These are phyloP conservation scores for Penicillium sp. DNA, from an alignment of 2,329 filamentous ascomycete genomes.

Conservation along the genomic window DNA sequence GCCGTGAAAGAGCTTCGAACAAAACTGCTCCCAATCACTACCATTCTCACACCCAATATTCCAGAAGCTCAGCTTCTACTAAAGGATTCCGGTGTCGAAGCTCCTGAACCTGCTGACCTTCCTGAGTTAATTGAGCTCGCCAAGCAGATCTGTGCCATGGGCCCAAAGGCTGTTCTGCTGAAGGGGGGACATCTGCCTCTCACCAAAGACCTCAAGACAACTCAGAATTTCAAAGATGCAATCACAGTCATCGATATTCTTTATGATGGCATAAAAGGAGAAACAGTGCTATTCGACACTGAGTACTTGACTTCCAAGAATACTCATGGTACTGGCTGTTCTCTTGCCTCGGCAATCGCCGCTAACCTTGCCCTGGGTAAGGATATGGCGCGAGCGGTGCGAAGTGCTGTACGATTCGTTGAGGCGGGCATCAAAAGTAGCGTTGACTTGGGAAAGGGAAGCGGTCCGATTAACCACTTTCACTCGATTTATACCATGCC, in stretches of 20 bases:
- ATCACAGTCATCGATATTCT: conserved; percentile 76
- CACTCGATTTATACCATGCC: conserved; percentile 62
- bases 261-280: conserved; percentile 59
- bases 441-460: conserved; percentile 57
- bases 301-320: conserved; percentile 72
- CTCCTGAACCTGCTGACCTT: conserved; percentile 55
- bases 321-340: conserved; percentile 94
- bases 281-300: conserved; percentile 61
- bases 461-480: conserved; percentile 68
- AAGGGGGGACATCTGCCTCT: conserved; percentile 92
- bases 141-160: conserved; percentile 64
- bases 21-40: conserved; percentile 45
- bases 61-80: conserved; percentile 49
- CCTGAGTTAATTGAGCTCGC: conserved; percentile 70
- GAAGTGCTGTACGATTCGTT: conserved; percentile 59
- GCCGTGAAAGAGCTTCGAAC: conserved; percentile 42
- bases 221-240: conserved; percentile 59
- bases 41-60: conserved; percentile 51
- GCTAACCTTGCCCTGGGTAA: conserved; percentile 59
- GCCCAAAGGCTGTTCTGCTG: conserved; percentile 77
- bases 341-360: conserved; percentile 74
- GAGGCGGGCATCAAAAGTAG: conserved; percentile 62
- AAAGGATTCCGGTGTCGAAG: conserved; percentile 38
- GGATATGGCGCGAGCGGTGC: conserved; percentile 52
- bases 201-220: conserved; percentile 60